A percentile compares a stretch with the other conserved stretches of the same genome.
These are phyloP conservation scores for Apium graveolens DNA, from an alignment of 129 eudicot genomes.

Conservation along the genomic window DNA sequence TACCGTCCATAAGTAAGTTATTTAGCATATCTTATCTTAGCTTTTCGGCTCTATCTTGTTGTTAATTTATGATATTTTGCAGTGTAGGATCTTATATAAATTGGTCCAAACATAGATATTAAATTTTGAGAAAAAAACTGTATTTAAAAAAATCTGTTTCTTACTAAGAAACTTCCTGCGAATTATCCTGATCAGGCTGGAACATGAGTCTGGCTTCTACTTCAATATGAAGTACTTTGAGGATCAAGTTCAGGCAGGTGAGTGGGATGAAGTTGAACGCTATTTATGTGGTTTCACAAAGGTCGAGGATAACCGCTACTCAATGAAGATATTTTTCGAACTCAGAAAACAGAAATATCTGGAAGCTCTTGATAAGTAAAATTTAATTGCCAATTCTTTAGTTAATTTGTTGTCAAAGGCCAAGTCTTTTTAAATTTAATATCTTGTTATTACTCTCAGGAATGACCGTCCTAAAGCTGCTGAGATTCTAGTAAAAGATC, in stretches of 20 bases:
- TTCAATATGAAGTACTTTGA: constrained; percentile 81
- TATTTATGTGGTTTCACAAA: constrained; percentile 79
- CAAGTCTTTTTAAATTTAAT: neutral
- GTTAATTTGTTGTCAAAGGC: neutral
- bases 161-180: neutral
- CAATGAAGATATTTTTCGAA: constrained; percentile 82
- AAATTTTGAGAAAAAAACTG: neutral
- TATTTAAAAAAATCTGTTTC: neutral
- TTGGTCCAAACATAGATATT: neutral
- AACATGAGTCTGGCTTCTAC: constrained; percentile 81
- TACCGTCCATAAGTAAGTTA: constrained; percentile 73
- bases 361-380: constrained; percentile 77
- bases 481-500: constrained; percentile 78
- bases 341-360: constrained; percentile 77
- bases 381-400: constrained; percentile 7
- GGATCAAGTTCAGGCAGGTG: constrained; percentile 87
- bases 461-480: constrained; percentile 81
- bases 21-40: neutral
- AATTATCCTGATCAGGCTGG: constrained; percentile 42
- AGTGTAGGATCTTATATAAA: constrained; percentile 45
- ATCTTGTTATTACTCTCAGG: constrained; percentile 36
- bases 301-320: constrained; percentile 85
- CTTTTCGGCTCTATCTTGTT: neutral
- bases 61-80: constrained; percentile 58
- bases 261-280: constrained; percentile 88